Conservation (phyloP, 2,329 filamentous ascomycete genomes). For the Ceratocystis smalleyi region DNA sequence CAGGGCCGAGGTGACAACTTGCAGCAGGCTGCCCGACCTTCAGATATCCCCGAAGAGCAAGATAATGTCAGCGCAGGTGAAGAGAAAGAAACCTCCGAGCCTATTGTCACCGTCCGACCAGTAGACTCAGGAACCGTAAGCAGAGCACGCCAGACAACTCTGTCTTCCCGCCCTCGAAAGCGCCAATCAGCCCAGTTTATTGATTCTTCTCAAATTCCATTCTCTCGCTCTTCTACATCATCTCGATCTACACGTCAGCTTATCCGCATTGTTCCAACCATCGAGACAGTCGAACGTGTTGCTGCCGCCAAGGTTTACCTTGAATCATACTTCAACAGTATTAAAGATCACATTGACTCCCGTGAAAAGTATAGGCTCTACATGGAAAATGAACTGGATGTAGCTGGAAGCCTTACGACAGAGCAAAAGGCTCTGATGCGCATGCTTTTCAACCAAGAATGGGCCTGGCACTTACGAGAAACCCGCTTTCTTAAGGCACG, state of each 20-base stretch:
- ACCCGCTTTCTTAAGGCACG: slow-evolving; percentile 52
- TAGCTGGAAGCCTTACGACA: slow-evolving; percentile 34
- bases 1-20: neutral
- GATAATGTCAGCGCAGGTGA: neutral
- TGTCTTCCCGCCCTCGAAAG: neutral
- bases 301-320: slow-evolving; percentile 74
- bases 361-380: slow-evolving; percentile 24
- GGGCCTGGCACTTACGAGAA: slow-evolving; percentile 62
- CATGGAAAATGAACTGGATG: slow-evolving; percentile 38
- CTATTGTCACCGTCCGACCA: neutral
- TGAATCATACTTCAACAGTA: slow-evolving; percentile 67
- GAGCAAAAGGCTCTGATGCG: slow-evolving; percentile 40
- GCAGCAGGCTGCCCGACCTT: neutral
- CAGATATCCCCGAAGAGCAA: neutral
- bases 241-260: neutral
- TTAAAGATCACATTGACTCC: slow-evolving; percentile 35
- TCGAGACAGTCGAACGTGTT: slow-evolving; percentile 56
- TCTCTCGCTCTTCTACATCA: neutral
- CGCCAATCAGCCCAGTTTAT: neutral
- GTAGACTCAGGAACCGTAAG: slow-evolving; percentile 5
- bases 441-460: slow-evolving; percentile 46
- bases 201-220: neutral
- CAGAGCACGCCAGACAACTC: neutral
- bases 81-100: neutral
- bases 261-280: slow-evolving; percentile 21